These are phyloP conservation scores for Chenopodium berlandieri DNA, from an alignment of 148 eudicot species.

Conservation along the genomic window DNA sequence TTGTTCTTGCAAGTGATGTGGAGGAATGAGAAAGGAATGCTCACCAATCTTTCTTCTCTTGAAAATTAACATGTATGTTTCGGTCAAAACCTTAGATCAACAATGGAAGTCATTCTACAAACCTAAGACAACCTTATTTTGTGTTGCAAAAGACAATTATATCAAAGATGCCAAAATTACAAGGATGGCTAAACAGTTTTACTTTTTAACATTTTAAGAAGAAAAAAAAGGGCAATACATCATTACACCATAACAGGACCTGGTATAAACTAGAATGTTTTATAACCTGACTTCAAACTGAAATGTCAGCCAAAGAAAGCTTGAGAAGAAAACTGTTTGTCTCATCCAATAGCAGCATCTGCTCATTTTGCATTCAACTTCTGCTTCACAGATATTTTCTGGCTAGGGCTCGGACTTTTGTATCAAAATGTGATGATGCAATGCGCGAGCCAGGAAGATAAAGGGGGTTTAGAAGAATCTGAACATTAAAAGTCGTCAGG, in stretches of 20 bases:
- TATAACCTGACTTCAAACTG: constrained; percentile 7
- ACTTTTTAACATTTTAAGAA: neutral
- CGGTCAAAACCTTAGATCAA: too few relatives aligned
- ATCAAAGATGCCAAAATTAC: neutral
- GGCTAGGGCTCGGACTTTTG: constrained; percentile 95
- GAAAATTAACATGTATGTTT: too few relatives aligned
- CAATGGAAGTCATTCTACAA: too few relatives aligned
- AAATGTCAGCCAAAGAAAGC: neutral
- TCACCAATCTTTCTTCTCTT: too few relatives aligned
- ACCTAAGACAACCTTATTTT: too few relatives aligned
- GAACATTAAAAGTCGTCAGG: constrained; percentile 27
- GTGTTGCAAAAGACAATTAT: too few relatives aligned
- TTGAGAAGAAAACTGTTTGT: neutral
- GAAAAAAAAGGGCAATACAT: neutral
- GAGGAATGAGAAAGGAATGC: too few relatives aligned
- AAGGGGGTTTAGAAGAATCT: constrained; percentile 90
- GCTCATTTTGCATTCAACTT: constrained; percentile 8
- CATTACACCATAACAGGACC: neutral
- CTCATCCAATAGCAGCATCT: neutral
- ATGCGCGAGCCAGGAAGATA: constrained; percentile 91
- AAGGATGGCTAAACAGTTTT: neutral
- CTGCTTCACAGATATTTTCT: constrained; percentile 70
- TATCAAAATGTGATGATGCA: constrained; percentile 90
- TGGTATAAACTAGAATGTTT: neutral
- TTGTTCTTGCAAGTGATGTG: too few relatives aligned